Base-by-base conservation (phyloP, 768 basidiomycete species). In the Lactarius tabidus region DNA sequence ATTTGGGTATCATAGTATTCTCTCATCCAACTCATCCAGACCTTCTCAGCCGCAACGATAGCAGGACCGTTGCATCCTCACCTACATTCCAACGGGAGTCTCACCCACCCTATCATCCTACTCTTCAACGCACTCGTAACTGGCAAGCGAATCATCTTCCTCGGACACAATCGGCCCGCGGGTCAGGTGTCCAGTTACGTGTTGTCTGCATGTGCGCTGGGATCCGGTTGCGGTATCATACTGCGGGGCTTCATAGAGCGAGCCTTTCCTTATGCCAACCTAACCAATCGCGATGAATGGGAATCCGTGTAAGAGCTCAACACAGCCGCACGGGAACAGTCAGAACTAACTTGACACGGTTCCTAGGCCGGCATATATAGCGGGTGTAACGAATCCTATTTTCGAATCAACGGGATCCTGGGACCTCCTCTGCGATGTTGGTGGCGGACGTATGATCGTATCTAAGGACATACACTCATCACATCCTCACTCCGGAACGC, bases 341-440 rank as follows among this genome's bases (percentile, higher is more conserved):
- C 48, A 38, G 26, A 29, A 54, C 60, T 62, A 20, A 62, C 29
- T 57, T 31, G 48, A 53, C n/a, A 39, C 28, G 60, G n/a, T 63
- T 71, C 29, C 51, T 23, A 94, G 93, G 43, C 88, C 91, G 5
- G 96, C 93, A 15, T 99, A 89, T 73, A 95, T 99, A 59, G 97
- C 95, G 12, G 97, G 97, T 1, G 96, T 98, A 3, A 95, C 93
- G 1, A 99, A 99, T 71, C 97, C 95, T 2, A 94, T 98, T 54
- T 98, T 98, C 76, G 93, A 96, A 71, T 80, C 89, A 1, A 84
- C 89, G 0, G 85, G 88, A 0, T 82, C 85, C 15, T 99, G 97
- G 97, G 97, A 99, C 75, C 79, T 99, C 9, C 79, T 98, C 45
- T 91, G 96, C 74, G 94, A 98, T 73, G 87, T 98, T 67, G 89